Percentiles rank a stretch among this genome's conserved stretches.
phyloP scores from a whole-genome alignment of 768 basidiomycete genomes.

The Leccinum subtestaceum region DNA sequence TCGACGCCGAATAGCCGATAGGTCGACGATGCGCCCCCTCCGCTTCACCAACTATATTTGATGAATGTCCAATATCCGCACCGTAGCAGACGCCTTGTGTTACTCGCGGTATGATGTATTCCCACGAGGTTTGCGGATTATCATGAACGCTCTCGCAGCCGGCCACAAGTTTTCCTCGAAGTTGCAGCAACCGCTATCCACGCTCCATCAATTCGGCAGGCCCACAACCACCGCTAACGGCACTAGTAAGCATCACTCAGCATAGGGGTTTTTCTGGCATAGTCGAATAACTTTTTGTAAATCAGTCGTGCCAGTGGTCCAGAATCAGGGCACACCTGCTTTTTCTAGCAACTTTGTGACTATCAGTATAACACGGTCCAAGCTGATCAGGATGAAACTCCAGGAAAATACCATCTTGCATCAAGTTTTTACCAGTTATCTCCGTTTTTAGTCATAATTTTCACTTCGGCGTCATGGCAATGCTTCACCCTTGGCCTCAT shows the following conservation, averaged over 20 bases:
- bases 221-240: slow-evolving; percentile 3
- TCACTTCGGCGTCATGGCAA: slow-evolving; percentile 15
- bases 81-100: slow-evolving; percentile 22
- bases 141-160: slow-evolving; percentile 17
- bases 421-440: slow-evolving; percentile 11
- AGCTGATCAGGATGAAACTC: slow-evolving; percentile 4
- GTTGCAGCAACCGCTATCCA: slow-evolving; percentile 4
- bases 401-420: slow-evolving; percentile 4
- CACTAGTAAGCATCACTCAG: background rate
- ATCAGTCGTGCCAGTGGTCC: slow-evolving; percentile 6
- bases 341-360: background rate
- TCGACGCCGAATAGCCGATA: slow-evolving; percentile 21
- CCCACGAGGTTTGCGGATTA: slow-evolving; percentile 19
- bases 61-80: slow-evolving; percentile 27
- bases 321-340: background rate
- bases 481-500: slow-evolving; percentile 20
- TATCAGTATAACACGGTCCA: background rate
- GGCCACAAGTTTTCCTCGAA: slow-evolving; percentile 27
- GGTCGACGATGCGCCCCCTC: slow-evolving; percentile 8
- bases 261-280: background rate
- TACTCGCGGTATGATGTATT: background rate
- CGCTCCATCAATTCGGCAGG: slow-evolving; percentile 6
- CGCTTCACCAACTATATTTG: slow-evolving; percentile 10
- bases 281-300: background rate
- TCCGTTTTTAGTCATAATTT: slow-evolving; percentile 1